Evolutionary conservation across 129 eudicot genomes (phyloP), one percentile per base, ranked within the genome.

Genomic region (Escallonia rubra): DNA sequence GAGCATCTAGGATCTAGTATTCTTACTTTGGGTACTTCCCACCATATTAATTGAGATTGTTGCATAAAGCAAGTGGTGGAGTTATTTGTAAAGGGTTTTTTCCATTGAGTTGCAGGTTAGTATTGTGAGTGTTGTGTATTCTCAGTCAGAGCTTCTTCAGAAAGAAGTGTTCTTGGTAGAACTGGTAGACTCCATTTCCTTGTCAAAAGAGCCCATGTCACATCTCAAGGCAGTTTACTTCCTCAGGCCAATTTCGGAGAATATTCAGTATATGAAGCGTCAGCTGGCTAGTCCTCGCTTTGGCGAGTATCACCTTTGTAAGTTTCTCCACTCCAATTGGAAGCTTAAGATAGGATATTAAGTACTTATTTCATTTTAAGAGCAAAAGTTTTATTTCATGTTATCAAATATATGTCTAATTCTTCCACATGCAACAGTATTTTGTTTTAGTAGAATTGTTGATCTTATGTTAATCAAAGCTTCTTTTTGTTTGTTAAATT

Each of bases 151-250:
- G 64, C 95, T 94, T 66, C 87, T 94, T 66, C 95, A 87, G 77
- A 94, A 94, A 80, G 97, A 94, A 83, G 99, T 94, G 59, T 94
- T 94, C 79, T 73, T 94, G 74, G 99, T 94, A 72, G 99, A 94
- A 81, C 73, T 89, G 71, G 85, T 94, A 56, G 99, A 94, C 80
- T 87, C 99, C 56, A 94, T 83, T 70, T 75, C 93, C 75, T 87
- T 73, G 99, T 90, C 99, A 54, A 94, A 82, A 79, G 99, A 94
- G 83, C 74, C 93, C 57, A 89, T 94, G 99, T 80, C 93, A 14
- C 97, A 94, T 75, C 34, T 94, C 14, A 94, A 94, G 81, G 99
- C 97, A n/a, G 90, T 94, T 67, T 94, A 94, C 76, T 94, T 94
- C 78, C 80, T 94, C 48, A 87, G 94, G 40, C 96, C 99, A 14